Evolutionary conservation across 768 basidiomycete species (phyloP).

Genomic region (Auricularia heimuer): DNA sequence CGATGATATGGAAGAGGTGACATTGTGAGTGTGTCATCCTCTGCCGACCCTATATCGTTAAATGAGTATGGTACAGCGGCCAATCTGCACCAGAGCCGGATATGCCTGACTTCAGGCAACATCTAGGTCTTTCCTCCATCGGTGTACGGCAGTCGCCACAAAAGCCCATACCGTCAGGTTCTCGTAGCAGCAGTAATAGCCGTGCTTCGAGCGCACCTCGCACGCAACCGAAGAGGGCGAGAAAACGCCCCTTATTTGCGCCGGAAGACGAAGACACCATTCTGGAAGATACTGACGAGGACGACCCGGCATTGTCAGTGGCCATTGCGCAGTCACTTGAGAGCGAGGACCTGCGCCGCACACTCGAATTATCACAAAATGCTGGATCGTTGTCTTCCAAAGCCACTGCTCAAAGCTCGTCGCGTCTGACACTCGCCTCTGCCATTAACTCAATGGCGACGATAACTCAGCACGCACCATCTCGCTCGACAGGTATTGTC

Average conservation of each 20-base stretch:
- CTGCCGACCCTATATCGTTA: not conserved
- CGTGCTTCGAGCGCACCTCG: slow-evolving; percentile 18
- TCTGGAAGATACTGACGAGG: slow-evolving; percentile 25
- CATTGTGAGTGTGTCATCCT: slow-evolving; percentile 39
- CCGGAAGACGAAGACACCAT: slow-evolving; percentile 29
- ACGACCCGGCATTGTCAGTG: slow-evolving; percentile 47
- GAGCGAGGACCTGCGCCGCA: slow-evolving; percentile 15
- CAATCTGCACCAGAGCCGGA: slow-evolving; percentile 40
- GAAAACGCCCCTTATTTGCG: slow-evolving; percentile 42
- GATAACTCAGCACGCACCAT: slow-evolving; percentile 1
- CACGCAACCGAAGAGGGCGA: slow-evolving; percentile 21
- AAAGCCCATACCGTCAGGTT: slow-evolving; percentile 13
- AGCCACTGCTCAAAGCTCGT: slow-evolving; percentile 6
- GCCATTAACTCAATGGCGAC: not conserved
- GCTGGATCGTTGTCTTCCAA: not conserved
- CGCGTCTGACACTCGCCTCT: not conserved
- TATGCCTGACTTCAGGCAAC: slow-evolving; percentile 49
- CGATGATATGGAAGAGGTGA: slow-evolving; percentile 71
- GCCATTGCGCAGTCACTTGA: slow-evolving; percentile 58
- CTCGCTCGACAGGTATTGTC: slow-evolving; percentile 3
- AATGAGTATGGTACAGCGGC: no score
- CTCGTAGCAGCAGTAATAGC: not conserved
- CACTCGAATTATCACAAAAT: slow-evolving; percentile 19
- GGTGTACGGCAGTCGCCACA: slow-evolving; percentile 37
- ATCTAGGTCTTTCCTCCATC: slow-evolving; percentile 53